phyloP scores from a whole-genome alignment of 768 basidiomycete species.

The Pisolithus tinctorius region DNA sequence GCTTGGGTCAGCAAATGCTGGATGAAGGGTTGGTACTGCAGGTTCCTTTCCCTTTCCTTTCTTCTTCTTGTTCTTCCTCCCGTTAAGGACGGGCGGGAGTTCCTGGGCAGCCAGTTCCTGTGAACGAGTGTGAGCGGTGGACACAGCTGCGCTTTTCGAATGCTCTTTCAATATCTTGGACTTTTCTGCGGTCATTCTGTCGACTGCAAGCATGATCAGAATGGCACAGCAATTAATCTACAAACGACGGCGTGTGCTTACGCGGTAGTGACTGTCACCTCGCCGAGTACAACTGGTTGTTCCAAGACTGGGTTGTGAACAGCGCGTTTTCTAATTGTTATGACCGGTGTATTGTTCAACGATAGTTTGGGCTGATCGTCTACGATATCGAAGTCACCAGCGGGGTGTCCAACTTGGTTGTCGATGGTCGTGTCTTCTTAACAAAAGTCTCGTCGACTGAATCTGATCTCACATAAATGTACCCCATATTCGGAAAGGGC shows the following conservation, averaged over 20 bases:
- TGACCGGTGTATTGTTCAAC: neutral
- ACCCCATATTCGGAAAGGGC: no score
- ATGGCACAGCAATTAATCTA: neutral
- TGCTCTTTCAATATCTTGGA: slow-evolving; percentile 20
- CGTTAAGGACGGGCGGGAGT: slow-evolving; percentile 5
- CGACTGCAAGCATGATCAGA: slow-evolving; percentile 13
- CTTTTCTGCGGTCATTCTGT: slow-evolving; percentile 25
- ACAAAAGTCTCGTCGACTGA: no score
- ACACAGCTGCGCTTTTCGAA: slow-evolving; percentile 1
- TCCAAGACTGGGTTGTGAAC: no score
- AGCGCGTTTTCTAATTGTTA: no score
- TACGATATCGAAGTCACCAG: neutral
- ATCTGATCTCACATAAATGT: neutral
- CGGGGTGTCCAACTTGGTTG: no score
- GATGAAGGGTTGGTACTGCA: neutral
- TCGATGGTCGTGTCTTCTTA: neutral
- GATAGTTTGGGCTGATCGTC: slow-evolving; percentile 3
- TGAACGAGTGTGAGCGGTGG: slow-evolving; percentile 4
- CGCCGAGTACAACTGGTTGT: no score
- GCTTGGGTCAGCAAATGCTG: neutral
- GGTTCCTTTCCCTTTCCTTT: slow-evolving; percentile 34
- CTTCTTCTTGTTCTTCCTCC: slow-evolving; percentile 43
- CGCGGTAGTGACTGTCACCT: no score
- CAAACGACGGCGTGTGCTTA: no score
- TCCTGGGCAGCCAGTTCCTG: slow-evolving; percentile 9